Conservation (phyloP, 352 stramenopile species). For the Blastocystis hominis region DNA sequence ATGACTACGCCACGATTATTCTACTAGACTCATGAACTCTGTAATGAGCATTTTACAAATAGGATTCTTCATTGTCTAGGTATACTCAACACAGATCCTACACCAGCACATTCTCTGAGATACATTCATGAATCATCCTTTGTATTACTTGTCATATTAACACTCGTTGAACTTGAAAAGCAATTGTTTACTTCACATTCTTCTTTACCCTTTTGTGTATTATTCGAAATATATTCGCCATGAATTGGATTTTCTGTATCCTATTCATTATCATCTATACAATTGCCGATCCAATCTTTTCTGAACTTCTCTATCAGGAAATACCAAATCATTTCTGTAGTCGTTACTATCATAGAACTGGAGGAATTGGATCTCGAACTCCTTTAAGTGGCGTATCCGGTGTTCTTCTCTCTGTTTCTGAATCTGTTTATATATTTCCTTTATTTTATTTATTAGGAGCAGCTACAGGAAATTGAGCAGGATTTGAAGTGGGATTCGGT, state of each 20-base stretch:
- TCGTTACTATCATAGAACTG: constrained; percentile 40
- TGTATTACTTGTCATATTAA: too few species aligned
- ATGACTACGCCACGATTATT: too few species aligned
- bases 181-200: background rate
- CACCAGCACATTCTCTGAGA: too few species aligned
- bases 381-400: constrained; percentile 19
- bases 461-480: background rate
- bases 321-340: constrained; percentile 51
- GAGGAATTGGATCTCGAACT: constrained; percentile 42
- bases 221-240: background rate
- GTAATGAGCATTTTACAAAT: too few species aligned
- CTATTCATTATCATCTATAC: constrained; percentile 12
- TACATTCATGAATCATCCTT: too few species aligned
- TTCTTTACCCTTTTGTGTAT: background rate
- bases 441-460: background rate
- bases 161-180: too few species aligned
- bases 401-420: background rate
- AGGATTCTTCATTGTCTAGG: too few species aligned
- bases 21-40: too few species aligned
- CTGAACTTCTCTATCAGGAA: constrained; percentile 35
- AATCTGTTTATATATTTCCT: background rate
- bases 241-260: background rate
- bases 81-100: too few species aligned
- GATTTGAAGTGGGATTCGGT: constrained; percentile 1
- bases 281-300: constrained; percentile 42